These are phyloP conservation scores for Holtermanniella nyarrowii DNA, from an alignment of 768 basidiomycete species.

Conservation along the genomic window DNA sequence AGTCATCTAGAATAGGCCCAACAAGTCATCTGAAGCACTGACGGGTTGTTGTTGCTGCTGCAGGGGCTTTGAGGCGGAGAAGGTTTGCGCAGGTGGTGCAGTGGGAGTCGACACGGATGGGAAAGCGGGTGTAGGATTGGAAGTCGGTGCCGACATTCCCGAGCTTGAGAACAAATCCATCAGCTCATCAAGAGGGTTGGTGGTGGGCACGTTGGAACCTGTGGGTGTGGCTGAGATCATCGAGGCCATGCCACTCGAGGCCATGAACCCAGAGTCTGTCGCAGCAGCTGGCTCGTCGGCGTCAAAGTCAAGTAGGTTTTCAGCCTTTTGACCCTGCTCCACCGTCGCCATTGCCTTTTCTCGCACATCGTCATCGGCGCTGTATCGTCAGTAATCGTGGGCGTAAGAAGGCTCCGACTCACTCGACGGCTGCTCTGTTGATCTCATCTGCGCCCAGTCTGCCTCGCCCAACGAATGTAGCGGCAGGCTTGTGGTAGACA, in stretches of 20 bases:
- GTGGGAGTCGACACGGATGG: conserved; percentile 26
- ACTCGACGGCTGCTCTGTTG: conserved; percentile 33
- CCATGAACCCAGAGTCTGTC: conserved; percentile 44
- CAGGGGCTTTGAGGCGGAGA: conserved; percentile 9
- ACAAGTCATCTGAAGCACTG: conserved; percentile 46
- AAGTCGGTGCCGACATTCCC: conserved; percentile 20
- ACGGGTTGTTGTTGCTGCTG: conserved; percentile 1
- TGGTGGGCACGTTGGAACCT: conserved; percentile 56
- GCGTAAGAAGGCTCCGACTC: conserved; percentile 5
- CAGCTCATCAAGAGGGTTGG: conserved; percentile 83
- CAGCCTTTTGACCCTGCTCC: conserved; percentile 79
- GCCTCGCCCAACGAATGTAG: conserved; percentile 89
- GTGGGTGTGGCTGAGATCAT: conserved; percentile 23
- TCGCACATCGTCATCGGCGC: conserved; percentile 63
- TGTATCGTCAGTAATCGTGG: conserved; percentile 36
- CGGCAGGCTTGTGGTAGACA: conserved; percentile 93
- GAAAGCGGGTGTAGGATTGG: conserved; percentile 10
- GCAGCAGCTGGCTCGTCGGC: conserved; percentile 52
- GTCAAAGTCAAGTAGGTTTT: conserved; percentile 91
- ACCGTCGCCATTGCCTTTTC: conserved; percentile 85
- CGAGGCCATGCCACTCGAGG: conserved; percentile 41
- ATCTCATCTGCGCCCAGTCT: conserved; percentile 51
- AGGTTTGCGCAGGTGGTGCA: conserved; percentile 1
- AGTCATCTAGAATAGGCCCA: conserved; percentile 49
- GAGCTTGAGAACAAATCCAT: conserved; percentile 75